A percentile compares a stretch with the other conserved stretches of the same genome.
Conservation (phyloP, 805 yeast genomes). For the Yamadazyma insecticola region DNA sequence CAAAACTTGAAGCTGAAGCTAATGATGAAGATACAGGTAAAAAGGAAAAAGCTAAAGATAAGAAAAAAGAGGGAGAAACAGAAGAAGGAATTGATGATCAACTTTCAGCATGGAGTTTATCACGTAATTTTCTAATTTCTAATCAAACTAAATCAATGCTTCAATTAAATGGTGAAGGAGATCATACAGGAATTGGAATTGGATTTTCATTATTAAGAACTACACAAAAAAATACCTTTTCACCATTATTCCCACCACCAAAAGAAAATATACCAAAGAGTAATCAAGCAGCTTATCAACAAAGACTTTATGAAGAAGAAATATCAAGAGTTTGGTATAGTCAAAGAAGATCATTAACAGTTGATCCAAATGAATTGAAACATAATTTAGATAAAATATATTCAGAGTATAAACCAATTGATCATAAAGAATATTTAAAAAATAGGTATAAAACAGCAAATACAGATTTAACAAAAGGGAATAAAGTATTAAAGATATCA, state of each 20-base stretch:
- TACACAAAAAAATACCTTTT: slow-evolving; percentile 92
- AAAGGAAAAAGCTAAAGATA: slow-evolving; percentile 33
- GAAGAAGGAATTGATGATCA: slow-evolving; percentile 75
- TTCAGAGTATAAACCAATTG: slow-evolving; percentile 33
- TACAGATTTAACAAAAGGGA: slow-evolving; percentile 26
- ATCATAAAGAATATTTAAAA: slow-evolving; percentile 28
- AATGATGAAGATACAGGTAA: slow-evolving; percentile 37
- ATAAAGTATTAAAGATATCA: slow-evolving; percentile 48
- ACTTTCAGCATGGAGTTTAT: slow-evolving; percentile 90
- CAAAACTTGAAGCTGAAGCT: too few relatives aligned
- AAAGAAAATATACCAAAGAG: slow-evolving; percentile 36
- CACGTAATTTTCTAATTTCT: slow-evolving; percentile 85
- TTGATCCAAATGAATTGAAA: slow-evolving; percentile 24
- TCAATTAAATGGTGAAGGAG: slow-evolving; percentile 91
- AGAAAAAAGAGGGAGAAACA: slow-evolving; percentile 20
- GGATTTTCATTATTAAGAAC: slow-evolving; percentile 85
- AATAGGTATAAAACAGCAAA: slow-evolving; percentile 31
- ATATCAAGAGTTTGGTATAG: slow-evolving; percentile 85
- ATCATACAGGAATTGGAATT: slow-evolving; percentile 87
- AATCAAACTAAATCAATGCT: slow-evolving; percentile 97
- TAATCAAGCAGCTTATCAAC: slow-evolving; percentile 55
- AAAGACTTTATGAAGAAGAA: slow-evolving; percentile 87
- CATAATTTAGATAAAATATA: slow-evolving; percentile 35
- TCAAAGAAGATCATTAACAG: slow-evolving; percentile 58
- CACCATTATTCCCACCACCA: slow-evolving; percentile 32